Conservation (phyloP, 352 stramenopile species). For the Globisporangium apiculatum region DNA sequence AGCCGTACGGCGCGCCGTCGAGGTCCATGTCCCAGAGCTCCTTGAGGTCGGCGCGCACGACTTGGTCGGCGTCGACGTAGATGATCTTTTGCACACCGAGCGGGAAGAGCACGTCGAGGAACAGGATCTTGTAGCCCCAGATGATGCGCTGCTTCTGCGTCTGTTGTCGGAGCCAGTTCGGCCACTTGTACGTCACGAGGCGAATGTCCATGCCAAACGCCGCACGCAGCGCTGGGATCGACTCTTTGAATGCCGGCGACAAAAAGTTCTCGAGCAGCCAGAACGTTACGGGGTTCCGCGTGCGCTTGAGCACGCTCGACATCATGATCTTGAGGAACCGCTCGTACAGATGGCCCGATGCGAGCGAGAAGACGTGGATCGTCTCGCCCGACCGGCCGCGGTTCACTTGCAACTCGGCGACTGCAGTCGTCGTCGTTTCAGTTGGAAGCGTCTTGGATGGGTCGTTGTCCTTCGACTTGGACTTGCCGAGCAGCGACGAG, state of each 20-base stretch:
- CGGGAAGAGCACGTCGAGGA: slow-evolving; percentile 99
- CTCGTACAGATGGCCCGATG: slow-evolving; percentile 97
- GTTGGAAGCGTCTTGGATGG: slow-evolving; percentile 2
- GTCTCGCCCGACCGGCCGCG: slow-evolving; percentile 74
- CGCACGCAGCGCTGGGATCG: slow-evolving; percentile 88
- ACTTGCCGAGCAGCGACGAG: slow-evolving; percentile 56
- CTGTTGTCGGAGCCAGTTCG: slow-evolving; percentile 97
- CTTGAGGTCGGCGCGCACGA: slow-evolving; percentile 96
- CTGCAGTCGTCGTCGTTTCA: neutral
- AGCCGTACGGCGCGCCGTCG: slow-evolving; percentile 93
- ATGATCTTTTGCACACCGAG: slow-evolving; percentile 98
- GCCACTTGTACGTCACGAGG: slow-evolving; percentile 99
- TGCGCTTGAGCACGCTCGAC: slow-evolving; percentile 96
- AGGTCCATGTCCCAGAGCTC: slow-evolving; percentile 99
- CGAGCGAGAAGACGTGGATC: slow-evolving; percentile 99
- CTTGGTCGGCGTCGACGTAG: slow-evolving; percentile 99
- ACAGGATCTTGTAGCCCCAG: slow-evolving; percentile 99
- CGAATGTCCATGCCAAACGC: slow-evolving; percentile 95
- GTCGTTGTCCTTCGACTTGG: slow-evolving; percentile 6
- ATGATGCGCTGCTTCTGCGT: slow-evolving; percentile 99
- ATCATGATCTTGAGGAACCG: slow-evolving; percentile 99
- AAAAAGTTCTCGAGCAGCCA: slow-evolving; percentile 99
- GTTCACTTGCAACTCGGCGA: slow-evolving; percentile 7
- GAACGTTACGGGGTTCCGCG: slow-evolving; percentile 97
- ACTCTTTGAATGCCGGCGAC: slow-evolving; percentile 96